These are phyloP conservation scores for Elsinoe fawcettii DNA, from an alignment of 2,329 filamentous ascomycete species.

Conservation along the genomic window DNA sequence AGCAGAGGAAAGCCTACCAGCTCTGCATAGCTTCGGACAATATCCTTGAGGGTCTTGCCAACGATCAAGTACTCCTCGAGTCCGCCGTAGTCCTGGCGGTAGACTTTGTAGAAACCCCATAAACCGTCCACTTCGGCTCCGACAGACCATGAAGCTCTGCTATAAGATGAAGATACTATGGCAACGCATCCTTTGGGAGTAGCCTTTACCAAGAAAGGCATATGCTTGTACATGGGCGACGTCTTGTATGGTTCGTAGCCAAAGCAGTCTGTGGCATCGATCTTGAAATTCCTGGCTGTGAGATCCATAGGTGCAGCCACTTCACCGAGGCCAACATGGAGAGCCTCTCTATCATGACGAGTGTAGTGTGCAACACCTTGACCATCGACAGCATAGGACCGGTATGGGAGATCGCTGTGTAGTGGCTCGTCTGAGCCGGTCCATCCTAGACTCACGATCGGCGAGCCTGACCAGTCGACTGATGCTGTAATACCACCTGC, in stretches of 20 bases:
- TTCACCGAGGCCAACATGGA: constrained; percentile 65
- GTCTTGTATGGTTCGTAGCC: constrained; percentile 64
- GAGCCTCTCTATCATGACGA: constrained; percentile 51
- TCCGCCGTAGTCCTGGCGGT: constrained; percentile 63
- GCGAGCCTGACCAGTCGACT: constrained; percentile 52
- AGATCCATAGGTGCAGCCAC: constrained; percentile 68
- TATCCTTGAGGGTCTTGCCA: constrained; percentile 57
- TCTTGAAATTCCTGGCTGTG: constrained; percentile 55
- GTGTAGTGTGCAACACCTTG: constrained; percentile 58
- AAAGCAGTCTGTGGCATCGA: constrained; percentile 64
- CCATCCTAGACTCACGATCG: constrained; percentile 51
- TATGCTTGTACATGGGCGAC: constrained; percentile 69
- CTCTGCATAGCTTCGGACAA: constrained; percentile 58
- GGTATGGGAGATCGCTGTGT: constrained; percentile 54
- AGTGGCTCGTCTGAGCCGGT: constrained; percentile 43
- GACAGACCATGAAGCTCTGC: constrained; percentile 56
- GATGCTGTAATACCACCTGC: constrained; percentile 45
- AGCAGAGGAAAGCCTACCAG: constrained; percentile 61
- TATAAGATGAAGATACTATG: constrained; percentile 60
- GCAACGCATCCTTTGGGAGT: constrained; percentile 57
- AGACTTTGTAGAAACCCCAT: constrained; percentile 68
- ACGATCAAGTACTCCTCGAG: constrained; percentile 64
- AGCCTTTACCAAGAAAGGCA: constrained; percentile 63
- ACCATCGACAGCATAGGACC: constrained; percentile 58
- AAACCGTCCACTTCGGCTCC: constrained; percentile 68